phyloP scores from a whole-genome alignment of 306 rosid species.

The Macrotyloma uniflorum region DNA sequence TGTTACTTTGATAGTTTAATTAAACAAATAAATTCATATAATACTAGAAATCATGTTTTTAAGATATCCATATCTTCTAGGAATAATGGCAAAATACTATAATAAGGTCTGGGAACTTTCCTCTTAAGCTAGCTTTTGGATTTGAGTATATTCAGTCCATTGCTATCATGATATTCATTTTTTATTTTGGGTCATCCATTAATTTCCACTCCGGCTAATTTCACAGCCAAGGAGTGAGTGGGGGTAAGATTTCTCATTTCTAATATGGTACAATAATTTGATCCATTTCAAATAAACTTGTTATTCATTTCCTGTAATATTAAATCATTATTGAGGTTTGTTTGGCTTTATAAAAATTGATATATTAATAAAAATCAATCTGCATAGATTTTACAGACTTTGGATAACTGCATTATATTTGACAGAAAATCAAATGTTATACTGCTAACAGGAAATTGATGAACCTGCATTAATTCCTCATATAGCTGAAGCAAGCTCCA shows the following conservation, averaged over 20 bases:
- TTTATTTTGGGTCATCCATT: neutral
- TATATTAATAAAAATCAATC: neutral
- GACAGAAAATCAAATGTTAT: slow-evolving; percentile 4
- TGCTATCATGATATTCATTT: neutral
- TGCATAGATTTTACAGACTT: neutral
- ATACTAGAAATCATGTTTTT: neutral
- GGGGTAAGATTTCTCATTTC: neutral
- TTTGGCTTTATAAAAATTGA: neutral
- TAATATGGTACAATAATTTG: neutral
- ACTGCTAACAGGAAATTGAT: slow-evolving; percentile 68
- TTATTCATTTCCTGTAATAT: slow-evolving; percentile 11
- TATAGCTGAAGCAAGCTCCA: slow-evolving; percentile 89
- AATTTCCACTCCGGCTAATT: neutral
- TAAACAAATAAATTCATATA: neutral
- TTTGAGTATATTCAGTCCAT: neutral
- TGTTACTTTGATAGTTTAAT: slow-evolving; percentile 36
- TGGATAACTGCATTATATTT: slow-evolving; percentile 17
- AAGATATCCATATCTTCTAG: neutral
- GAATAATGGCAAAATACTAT: neutral
- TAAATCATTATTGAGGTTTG: neutral
- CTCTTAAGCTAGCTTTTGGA: neutral
- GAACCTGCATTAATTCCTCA: slow-evolving; percentile 92
- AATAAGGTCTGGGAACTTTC: neutral
- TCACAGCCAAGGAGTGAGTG: neutral
- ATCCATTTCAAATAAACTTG: neutral